Conservation (phyloP, 345 rosid genomes). For the Clausena lansium region DNA sequence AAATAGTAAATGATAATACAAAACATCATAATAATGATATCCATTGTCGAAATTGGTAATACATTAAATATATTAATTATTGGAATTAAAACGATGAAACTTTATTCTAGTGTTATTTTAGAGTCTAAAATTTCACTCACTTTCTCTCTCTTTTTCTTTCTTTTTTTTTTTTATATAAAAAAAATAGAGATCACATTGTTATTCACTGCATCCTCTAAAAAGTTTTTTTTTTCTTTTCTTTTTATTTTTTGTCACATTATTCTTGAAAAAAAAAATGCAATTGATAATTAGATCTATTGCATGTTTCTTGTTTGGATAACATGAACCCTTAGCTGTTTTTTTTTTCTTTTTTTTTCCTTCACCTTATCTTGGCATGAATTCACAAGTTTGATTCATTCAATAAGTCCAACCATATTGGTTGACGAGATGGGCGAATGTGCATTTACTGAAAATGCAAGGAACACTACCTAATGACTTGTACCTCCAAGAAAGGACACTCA, state of each 20-base stretch:
- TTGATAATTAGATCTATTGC: background rate
- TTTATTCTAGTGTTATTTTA: too few species aligned
- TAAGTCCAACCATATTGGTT: constrained; percentile 1
- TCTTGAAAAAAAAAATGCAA: background rate
- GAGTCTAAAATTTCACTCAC: too few species aligned
- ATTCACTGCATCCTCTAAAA: rapidly evolving
- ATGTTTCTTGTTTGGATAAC: background rate
- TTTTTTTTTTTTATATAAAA: too few species aligned
- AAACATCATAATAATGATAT: background rate
- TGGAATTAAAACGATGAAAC: too few species aligned
- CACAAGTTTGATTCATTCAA: constrained; percentile 3
- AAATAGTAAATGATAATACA: too few species aligned
- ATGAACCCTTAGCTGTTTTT: background rate
- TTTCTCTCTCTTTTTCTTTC: too few species aligned
- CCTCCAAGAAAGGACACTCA: background rate
- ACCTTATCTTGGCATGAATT: background rate
- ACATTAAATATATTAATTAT: too few species aligned
- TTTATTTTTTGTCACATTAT: background rate
- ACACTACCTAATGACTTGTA: background rate
- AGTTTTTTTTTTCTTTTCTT: too few species aligned
- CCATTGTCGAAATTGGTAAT: background rate
- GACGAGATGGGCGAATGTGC: background rate
- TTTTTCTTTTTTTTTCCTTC: background rate
- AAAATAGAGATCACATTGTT: too few species aligned
- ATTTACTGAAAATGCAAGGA: background rate